Evolutionary conservation across 495 filamentous ascomycete genomes (phyloP).

Genomic region (Glarea lozoyensis): DNA sequence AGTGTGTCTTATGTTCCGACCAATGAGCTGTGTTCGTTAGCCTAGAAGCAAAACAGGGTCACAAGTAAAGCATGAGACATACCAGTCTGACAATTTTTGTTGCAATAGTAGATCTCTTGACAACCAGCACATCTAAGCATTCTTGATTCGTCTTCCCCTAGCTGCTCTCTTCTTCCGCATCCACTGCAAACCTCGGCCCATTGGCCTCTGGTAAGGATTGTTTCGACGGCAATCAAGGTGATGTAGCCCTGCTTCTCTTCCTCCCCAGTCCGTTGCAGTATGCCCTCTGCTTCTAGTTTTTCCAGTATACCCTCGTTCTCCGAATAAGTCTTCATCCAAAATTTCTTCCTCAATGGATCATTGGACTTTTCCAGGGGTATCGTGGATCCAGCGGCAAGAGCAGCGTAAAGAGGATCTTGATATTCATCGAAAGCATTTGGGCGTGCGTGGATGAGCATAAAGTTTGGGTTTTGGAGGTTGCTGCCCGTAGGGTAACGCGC

Average conservation of each 20-base stretch:
- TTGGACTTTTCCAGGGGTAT: slow-evolving; percentile 59
- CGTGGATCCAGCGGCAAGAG: slow-evolving; percentile 57
- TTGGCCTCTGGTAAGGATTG: slow-evolving; percentile 52
- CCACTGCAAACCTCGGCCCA: slow-evolving; percentile 53
- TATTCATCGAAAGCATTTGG: slow-evolving; percentile 50
- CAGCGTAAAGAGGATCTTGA: slow-evolving; percentile 59
- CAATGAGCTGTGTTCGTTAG: no score
- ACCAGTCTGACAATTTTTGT: slow-evolving; percentile 14
- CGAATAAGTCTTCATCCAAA: slow-evolving; percentile 68
- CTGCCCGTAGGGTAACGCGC: slow-evolving; percentile 64
- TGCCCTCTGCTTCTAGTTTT: slow-evolving; percentile 59
- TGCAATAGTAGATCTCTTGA: slow-evolving; percentile 23
- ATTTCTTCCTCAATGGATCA: slow-evolving; percentile 62
- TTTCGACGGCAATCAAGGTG: slow-evolving; percentile 45
- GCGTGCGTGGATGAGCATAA: slow-evolving; percentile 48
- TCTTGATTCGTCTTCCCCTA: background rate
- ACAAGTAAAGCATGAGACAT: no score
- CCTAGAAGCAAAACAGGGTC: no score
- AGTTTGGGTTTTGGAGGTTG: slow-evolving; percentile 52
- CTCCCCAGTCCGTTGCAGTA: slow-evolving; percentile 56
- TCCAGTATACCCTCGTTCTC: slow-evolving; percentile 65
- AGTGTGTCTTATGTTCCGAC: no score
- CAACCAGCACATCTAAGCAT: slow-evolving; percentile 57
- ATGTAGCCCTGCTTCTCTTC: slow-evolving; percentile 59
- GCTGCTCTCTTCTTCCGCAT: slow-evolving; percentile 7